Conservation (phyloP, 2,329 filamentous ascomycete genomes). For the Ophiocordyceps sinensis region DNA sequence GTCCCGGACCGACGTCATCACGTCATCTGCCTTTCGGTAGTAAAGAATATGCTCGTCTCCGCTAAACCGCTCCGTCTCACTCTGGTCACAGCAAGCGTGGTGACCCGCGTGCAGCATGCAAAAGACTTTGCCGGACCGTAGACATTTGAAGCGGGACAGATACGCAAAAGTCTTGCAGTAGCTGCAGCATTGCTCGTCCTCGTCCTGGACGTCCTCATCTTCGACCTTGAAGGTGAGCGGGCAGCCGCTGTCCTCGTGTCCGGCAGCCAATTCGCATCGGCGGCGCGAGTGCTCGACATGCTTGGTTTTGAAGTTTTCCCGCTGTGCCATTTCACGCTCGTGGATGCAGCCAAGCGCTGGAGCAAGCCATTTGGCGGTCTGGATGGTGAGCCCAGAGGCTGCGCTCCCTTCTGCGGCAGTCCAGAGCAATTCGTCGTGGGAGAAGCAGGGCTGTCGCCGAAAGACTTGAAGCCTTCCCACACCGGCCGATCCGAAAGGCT, state of each 20-base stretch:
- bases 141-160: conserved; percentile 78
- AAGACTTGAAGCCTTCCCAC: conserved; percentile 80
- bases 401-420: conserved; percentile 73
- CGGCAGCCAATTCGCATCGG: conserved; percentile 30
- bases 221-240: conserved; percentile 49
- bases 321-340: conserved; percentile 54
- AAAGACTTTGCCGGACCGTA: conserved; percentile 64
- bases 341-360: conserved; percentile 72
- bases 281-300: conserved; percentile 44
- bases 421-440: conserved; percentile 85
- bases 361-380: conserved; percentile 87
- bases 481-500: conserved; percentile 74
- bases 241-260: conserved; percentile 33
- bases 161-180: conserved; percentile 91
- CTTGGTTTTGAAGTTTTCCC: conserved; percentile 52
- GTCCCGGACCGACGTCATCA: conserved; percentile 49
- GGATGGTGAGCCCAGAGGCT: conserved; percentile 52
- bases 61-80: conserved; percentile 50
- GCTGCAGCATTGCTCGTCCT: conserved; percentile 85
- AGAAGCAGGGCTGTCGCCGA: conserved; percentile 87
- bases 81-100: conserved; percentile 64
- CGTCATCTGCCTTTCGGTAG: conserved; percentile 63
- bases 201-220: conserved; percentile 67
- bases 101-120: conserved; percentile 72
- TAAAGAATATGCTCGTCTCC: conserved; percentile 60